phyloP scores from a whole-genome alignment of 148 eudicot species.

The Suaeda aralocaspica region DNA sequence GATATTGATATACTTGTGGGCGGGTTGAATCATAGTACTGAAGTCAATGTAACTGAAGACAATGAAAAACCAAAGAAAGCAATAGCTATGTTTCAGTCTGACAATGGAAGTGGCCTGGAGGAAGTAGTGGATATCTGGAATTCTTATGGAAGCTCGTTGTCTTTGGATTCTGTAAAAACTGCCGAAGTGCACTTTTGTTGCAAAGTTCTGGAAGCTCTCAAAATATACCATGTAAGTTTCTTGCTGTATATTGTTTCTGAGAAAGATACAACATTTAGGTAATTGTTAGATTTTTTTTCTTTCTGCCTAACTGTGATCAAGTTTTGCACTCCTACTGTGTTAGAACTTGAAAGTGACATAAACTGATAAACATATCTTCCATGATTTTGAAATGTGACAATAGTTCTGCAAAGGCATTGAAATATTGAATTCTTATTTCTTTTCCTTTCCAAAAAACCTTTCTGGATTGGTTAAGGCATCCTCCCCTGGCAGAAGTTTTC shows the following conservation, averaged over 20 bases:
- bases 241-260: not conserved
- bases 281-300: not conserved
- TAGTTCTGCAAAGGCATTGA: not conserved
- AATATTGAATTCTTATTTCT: too few species aligned
- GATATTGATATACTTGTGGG: constrained; percentile 75
- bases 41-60: constrained; percentile 27
- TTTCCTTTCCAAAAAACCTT: too few species aligned
- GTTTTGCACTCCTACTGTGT: not conserved
- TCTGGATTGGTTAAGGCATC: too few species aligned
- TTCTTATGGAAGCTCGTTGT: constrained; percentile 29
- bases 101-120: constrained; percentile 27
- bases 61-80: constrained; percentile 24
- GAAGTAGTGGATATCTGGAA: constrained; percentile 56
- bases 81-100: constrained; percentile 20
- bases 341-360: not conserved
- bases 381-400: not conserved
- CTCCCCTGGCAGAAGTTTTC: not conserved
- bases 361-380: not conserved
- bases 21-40: constrained; percentile 45
- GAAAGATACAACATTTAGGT: not conserved
- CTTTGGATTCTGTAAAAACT: constrained; percentile 28
- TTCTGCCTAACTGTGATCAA: not conserved
- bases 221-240: constrained; percentile 71
- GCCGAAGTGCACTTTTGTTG: constrained; percentile 56
- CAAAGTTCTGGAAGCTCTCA: constrained; percentile 65